phyloP scores from a whole-genome alignment of 2,329 filamentous ascomycete genomes.

The Exserohilum rostratum region DNA sequence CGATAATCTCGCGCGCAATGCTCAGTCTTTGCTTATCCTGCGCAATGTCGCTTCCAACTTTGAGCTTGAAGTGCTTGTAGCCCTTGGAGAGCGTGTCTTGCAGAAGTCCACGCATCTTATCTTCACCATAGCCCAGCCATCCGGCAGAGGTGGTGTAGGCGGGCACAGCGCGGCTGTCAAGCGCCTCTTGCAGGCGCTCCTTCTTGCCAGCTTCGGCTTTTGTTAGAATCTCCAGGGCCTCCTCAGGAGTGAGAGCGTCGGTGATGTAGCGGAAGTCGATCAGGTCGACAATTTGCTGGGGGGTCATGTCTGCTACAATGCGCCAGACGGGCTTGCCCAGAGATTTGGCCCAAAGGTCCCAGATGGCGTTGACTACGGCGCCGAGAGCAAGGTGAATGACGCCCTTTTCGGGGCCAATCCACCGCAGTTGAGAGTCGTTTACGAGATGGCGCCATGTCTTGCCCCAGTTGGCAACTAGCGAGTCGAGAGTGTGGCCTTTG shows the following conservation, averaged over 20 bases:
- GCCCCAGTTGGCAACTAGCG: conserved; percentile 81
- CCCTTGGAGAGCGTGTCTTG: conserved; percentile 76
- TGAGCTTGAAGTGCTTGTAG: conserved; percentile 88
- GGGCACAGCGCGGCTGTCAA: conserved; percentile 76
- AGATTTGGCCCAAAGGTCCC: conserved; percentile 93
- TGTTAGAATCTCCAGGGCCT: conserved; percentile 75
- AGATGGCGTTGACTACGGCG: conserved; percentile 87
- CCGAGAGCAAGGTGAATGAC: conserved; percentile 91
- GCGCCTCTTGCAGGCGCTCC: conserved; percentile 73
- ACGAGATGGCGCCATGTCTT: conserved; percentile 92
- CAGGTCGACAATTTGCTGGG: conserved; percentile 83
- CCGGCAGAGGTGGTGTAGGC: conserved; percentile 91
- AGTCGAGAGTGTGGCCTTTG: conserved; percentile 74
- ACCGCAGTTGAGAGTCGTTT: conserved; percentile 85
- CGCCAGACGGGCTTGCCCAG: conserved; percentile 88
- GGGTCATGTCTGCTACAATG: conserved; percentile 87
- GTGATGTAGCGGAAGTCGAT: conserved; percentile 96
- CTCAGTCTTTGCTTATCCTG: conserved; percentile 72
- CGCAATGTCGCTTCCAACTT: conserved; percentile 77
- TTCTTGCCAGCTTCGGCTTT: conserved; percentile 71
- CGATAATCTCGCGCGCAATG: conserved; percentile 80
- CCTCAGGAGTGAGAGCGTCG: conserved; percentile 86
- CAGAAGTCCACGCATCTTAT: conserved; percentile 80
- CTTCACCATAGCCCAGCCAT: conserved; percentile 89
- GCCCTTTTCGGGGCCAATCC: conserved; percentile 94